Base-by-base conservation (phyloP, 2,329 filamentous ascomycete genomes). In the Amphichorda felina region DNA sequence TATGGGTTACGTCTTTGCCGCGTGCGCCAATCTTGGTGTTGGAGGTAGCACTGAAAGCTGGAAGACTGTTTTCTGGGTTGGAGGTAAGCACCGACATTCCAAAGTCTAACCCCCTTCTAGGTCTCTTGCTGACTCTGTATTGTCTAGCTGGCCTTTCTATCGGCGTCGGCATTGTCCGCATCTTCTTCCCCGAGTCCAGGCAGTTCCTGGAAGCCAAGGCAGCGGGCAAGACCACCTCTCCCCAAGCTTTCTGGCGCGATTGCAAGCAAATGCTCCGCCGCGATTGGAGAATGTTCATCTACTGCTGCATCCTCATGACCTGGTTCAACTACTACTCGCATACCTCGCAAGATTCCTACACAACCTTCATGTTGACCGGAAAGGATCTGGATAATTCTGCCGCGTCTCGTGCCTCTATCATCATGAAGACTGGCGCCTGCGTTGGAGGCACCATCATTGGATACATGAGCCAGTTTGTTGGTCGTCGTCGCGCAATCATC, bases 281-380 rank as follows among this genome's bases (percentile, higher is more conserved):
- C 27, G 80, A 88, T 54, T 88, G 82, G 83, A 74, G 73, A 53
- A 76, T 87, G 71, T 80, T 74, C 45, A 50, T 87, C 37, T 89
- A 88, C 63, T 83, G 79, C 55, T 64, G 82, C 53, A 66, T 88
- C 42, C 64, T 89, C 35, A 87, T 88, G 82, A 82, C 78, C 0
- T 82, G 79, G 69, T 76, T 77, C 63, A 79, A 78, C 58, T 77
- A 68, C 55, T 86, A 83, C 61, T 82, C 78, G 34, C 83, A 89
- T 62, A 84, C 81, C 2, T 80, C 75, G 17, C 82, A 89, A 54
- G 83, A 89, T 59, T 80, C 72, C 33, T 88, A 87, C 61, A 86
- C 82, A 1, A 87, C 82, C 3, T 86, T 87, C 52, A 81, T 88
- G 78, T 64, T 79, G 27, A 69, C 68, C 4, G 70, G 84, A 46